A percentile compares a stretch with the other conserved stretches of the same genome.
Conservation (phyloP, 495 filamentous ascomycete genomes). For the Xylaria intraflava region DNA sequence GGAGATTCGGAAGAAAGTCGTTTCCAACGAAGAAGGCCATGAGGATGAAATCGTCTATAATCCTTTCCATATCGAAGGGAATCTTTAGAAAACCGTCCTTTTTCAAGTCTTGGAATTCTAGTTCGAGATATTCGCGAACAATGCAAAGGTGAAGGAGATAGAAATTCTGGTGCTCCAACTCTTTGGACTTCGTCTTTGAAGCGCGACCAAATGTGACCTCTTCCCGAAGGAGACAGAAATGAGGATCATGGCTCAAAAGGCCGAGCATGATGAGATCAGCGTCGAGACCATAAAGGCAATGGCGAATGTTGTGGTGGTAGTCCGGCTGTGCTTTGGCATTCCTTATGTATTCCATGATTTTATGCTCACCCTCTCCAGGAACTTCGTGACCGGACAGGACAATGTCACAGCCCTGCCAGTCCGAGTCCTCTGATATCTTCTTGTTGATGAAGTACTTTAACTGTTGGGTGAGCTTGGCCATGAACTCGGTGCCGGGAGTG, state of each 20-base stretch:
- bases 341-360: constrained; percentile 99
- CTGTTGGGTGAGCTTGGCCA: constrained; percentile 89
- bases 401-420: constrained; percentile 95
- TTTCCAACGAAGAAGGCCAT: constrained; percentile 99
- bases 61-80: constrained; percentile 85
- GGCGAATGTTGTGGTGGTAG: constrained; percentile 92
- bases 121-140: constrained; percentile 91
- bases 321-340: constrained; percentile 88
- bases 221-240: constrained; percentile 94
- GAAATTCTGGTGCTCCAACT: constrained; percentile 98
- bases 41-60: constrained; percentile 98
- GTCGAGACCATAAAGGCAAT: constrained; percentile 96
- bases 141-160: constrained; percentile 96
- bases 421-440: constrained; percentile 92
- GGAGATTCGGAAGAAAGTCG: constrained; percentile 95
- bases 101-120: constrained; percentile 94
- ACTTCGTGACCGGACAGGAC: constrained; percentile 97
- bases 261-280: constrained; percentile 99
- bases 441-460: constrained; percentile 98
- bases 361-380: constrained; percentile 98
- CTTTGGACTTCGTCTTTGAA: constrained; percentile 79
- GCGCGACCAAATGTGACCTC: constrained; percentile 95
- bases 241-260: constrained; percentile 91
- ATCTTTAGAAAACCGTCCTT: constrained; percentile 67
- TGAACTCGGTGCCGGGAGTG: constrained; percentile 95